A percentile compares a stretch with the other conserved stretches of the same genome.
phyloP scores from a whole-genome alignment of 164 flowering plant genomes.

The Echeveria elegans region DNA sequence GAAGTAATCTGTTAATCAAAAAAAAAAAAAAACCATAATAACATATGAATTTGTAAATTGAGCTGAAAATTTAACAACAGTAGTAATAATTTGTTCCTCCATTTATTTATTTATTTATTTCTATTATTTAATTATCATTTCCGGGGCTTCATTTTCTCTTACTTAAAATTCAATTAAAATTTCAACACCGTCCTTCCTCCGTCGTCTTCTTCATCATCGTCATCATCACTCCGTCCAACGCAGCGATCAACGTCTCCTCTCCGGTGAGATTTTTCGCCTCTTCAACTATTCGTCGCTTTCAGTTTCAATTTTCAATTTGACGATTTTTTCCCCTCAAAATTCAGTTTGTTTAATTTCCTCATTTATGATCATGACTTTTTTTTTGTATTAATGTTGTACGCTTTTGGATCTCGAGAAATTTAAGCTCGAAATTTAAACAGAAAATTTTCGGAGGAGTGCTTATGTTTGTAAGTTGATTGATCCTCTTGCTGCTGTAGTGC shows the following conservation, averaged over 20 bases:
- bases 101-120: no score
- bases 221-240: slow-evolving; percentile 3
- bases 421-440: not conserved
- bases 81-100: no score
- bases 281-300: not conserved
- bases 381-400: not conserved
- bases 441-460: not conserved
- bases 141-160: not conserved
- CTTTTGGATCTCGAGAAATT: slow-evolving; percentile 3
- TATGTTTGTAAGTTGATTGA: not conserved
- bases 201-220: no score
- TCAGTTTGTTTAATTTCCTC: not conserved
- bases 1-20: no score
- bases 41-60: no score
- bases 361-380: not conserved
- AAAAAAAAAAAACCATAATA: no score
- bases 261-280: not conserved
- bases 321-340: not conserved
- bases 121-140: no score
- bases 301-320: not conserved
- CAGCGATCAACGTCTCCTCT: no score
- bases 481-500: not conserved
- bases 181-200: not conserved
- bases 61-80: no score
- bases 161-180: not conserved